Evolutionary conservation across 768 basidiomycete species (phyloP).

Genomic region (Lanmaoa pseudosensibilis): DNA sequence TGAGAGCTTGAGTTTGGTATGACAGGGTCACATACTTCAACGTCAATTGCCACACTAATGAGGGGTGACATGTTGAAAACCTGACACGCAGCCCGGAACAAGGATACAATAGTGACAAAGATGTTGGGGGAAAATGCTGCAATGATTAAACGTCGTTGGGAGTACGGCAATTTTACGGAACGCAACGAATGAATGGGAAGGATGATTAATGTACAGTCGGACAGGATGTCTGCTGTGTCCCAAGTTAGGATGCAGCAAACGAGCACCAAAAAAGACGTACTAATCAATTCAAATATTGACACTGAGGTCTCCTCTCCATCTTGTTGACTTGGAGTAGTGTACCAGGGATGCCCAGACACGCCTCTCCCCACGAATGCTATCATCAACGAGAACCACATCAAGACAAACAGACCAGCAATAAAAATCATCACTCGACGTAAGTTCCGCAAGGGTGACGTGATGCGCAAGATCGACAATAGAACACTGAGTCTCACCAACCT

Average conservation of each 20-base stretch:
- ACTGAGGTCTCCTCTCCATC: not conserved
- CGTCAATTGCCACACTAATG: conserved; percentile 9
- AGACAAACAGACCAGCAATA: conserved; percentile 9
- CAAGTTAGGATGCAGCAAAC: not conserved
- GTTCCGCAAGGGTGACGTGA: conserved; percentile 9
- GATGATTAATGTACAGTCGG: conserved; percentile 13
- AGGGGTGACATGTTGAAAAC: not conserved
- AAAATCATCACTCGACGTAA: conserved; percentile 5
- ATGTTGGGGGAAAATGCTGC: conserved; percentile 9
- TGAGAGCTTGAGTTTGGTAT: not conserved
- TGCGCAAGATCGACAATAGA: conserved; percentile 13
- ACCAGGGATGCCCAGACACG: not conserved
- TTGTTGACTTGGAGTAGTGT: not conserved
- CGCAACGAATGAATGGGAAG: conserved; percentile 8
- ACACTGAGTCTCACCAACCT: conserved; percentile 19
- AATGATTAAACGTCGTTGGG: conserved; percentile 7
- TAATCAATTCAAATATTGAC: conserved; percentile 16
- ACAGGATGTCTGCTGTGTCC: conserved; percentile 21
- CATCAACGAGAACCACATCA: conserved; percentile 10
- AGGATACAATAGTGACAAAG: conserved; percentile 2
- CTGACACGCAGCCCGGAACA: conserved; percentile 11
- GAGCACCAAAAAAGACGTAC: conserved; percentile 1
- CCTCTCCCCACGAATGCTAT: conserved; percentile 2
- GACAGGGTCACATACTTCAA: conserved; percentile 9
- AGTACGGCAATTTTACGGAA: conserved; percentile 2